Evolutionary conservation across 2,329 filamentous ascomycete species (phyloP).

Genomic region (Karstenula rhodostoma): DNA sequence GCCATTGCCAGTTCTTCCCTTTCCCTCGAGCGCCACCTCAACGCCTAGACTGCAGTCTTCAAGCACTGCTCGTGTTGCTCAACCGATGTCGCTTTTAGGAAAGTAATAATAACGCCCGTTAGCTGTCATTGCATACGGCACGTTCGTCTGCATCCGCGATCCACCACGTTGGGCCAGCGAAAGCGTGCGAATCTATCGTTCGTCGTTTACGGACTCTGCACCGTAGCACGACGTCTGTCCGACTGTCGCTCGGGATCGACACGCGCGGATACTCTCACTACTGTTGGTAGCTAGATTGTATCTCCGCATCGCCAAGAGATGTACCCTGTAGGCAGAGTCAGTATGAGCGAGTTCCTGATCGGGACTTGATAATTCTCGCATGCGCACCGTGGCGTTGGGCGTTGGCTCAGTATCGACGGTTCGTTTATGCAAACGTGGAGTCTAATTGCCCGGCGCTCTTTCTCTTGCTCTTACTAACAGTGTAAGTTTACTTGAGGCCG

Average conservation of each 20-base stretch:
- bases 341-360: slow-evolving; percentile 1
- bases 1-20: neutral
- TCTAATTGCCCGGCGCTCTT: neutral
- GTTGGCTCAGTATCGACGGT: neutral
- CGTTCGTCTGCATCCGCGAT: neutral
- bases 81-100: slow-evolving; percentile 8
- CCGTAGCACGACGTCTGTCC: neutral
- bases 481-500: neutral
- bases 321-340: neutral
- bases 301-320: neutral
- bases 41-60: neutral
- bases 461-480: neutral
- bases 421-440: neutral
- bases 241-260: neutral
- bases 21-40: slow-evolving; percentile 2
- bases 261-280: neutral
- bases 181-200: neutral
- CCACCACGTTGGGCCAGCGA: neutral
- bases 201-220: slow-evolving; percentile 4
- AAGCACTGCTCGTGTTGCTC: neutral
- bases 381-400: slow-evolving; percentile 1
- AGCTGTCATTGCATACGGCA: neutral
- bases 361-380: neutral
- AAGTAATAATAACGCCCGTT: neutral
- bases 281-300: neutral